Evolutionary conservation across 371 early-diverging fungal genomes (phyloP).

Genomic region (Mucor ambiguus): DNA sequence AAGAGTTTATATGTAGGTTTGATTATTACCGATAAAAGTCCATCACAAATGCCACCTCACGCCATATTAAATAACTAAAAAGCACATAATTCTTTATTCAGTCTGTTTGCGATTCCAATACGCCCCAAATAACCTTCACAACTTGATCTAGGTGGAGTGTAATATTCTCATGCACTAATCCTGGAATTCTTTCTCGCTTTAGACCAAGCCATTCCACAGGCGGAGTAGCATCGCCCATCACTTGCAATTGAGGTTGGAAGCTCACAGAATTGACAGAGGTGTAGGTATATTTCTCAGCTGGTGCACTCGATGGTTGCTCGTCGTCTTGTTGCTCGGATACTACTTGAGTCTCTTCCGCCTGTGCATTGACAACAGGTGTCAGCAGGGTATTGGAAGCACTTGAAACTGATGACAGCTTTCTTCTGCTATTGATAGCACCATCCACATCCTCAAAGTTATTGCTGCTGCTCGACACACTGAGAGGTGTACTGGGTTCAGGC

Average conservation of each 20-base stretch:
- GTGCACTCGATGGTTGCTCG: background rate
- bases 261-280: conserved; percentile 40
- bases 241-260: conserved; percentile 55
- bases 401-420: background rate
- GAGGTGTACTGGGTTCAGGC: conserved; percentile 14
- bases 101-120: conserved; percentile 20
- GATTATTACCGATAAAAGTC: too few species aligned
- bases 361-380: background rate
- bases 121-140: conserved; percentile 12
- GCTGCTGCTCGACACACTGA: conserved; percentile 6
- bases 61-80: too few species aligned
- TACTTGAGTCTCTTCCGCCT: background rate
- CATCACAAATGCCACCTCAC: too few species aligned
- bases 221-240: conserved; percentile 68
- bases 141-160: conserved; percentile 45
- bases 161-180: conserved; percentile 52
- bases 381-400: background rate
- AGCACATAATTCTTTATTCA: too few species aligned
- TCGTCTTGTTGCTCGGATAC: background rate
- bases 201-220: conserved; percentile 67
- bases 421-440: background rate
- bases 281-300: conserved; percentile 28
- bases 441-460: conserved; percentile 5
- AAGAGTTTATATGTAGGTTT: too few species aligned
- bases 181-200: conserved; percentile 56